Conservation (phyloP, 2,329 filamentous ascomycete species). For the Neofusicoccum umdonicola region DNA sequence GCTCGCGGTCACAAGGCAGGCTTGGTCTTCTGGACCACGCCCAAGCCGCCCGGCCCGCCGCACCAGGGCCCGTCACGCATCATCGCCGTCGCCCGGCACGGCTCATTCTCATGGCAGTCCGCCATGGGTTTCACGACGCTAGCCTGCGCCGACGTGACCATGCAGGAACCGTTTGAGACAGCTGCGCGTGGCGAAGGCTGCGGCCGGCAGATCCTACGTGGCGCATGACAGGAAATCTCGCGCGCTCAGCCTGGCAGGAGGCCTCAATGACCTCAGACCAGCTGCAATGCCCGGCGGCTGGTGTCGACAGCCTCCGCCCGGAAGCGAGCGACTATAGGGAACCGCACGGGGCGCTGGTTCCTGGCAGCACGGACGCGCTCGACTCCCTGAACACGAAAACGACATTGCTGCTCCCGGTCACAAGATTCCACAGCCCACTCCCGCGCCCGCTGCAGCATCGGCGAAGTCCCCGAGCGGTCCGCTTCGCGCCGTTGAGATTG, state of each 20-base stretch:
- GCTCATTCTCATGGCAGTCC: background rate
- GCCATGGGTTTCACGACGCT: background rate
- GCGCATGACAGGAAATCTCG: slow-evolving; percentile 11
- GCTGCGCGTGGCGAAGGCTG: background rate
- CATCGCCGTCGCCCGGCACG: background rate
- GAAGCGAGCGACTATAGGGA: slow-evolving; percentile 2
- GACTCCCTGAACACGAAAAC: slow-evolving; percentile 9
- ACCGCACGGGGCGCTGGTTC: background rate
- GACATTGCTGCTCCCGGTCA: background rate
- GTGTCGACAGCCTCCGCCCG: background rate
- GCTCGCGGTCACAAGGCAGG: slow-evolving; percentile 10
- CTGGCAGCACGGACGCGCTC: background rate
- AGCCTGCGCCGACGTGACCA: background rate
- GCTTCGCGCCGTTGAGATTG: background rate
- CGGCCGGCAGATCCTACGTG: background rate
- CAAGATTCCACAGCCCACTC: background rate
- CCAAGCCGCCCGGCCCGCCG: background rate
- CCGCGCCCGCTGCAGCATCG: background rate
- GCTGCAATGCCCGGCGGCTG: background rate
- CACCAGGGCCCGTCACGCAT: background rate
- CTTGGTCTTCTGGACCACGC: background rate
- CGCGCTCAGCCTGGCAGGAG: background rate
- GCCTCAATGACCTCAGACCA: background rate
- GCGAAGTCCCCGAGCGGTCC: background rate
- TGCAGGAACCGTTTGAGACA: background rate